Evolutionary conservation across 192 early-diverging fungal genomes (phyloP), one percentile per base, ranked within the genome.

Genomic region (Thamnidium elegans): DNA sequence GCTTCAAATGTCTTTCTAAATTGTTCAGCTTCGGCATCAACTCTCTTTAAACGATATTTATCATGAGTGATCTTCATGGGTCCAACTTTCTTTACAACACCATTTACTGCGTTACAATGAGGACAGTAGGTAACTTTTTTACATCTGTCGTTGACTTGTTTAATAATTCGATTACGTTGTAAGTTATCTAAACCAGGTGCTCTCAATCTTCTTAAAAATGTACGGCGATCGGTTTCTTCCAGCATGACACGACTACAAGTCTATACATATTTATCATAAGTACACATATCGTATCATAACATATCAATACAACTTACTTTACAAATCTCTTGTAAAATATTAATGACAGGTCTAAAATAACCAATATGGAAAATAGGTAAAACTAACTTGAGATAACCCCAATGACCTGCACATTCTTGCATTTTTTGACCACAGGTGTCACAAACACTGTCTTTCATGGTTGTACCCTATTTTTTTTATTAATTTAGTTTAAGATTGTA

Each of bases 361-460:
- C 97, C 97, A 81, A 95, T 94, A 50, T 99, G 97, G 71, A 98
- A 99, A 19, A 99, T 92, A 5, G 97, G 97, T 51, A 98, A 77
- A 44, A 88, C 90, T 8, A 99, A 82, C 52, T 92, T 88, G 32
- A 99, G 82, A 65, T 93, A 90, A 15, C 96, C 97, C 81, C 88
- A 99, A 81, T 99, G 97, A 34, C 97, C 97, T 20, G 94, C 87
- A 76, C 97, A 99, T 52, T 96, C 92, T 69, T 90, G 79, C 69
- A 92, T 80, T 61, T 81, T 81, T 70, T 90, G 82, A 19, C 88
- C 89, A 69, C 97, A 99, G 11, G 97, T 99, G 54, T 93, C 86
- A 79, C 97, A 99, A 4, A 72, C 78, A 21, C 80, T 80, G n/a
- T 74, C 71, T 70, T 97, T 96, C 71, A 92, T 88, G 3, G 94